phyloP scores from a whole-genome alignment of 2,329 filamentous ascomycete species.

The Rhinocladiella similis region DNA sequence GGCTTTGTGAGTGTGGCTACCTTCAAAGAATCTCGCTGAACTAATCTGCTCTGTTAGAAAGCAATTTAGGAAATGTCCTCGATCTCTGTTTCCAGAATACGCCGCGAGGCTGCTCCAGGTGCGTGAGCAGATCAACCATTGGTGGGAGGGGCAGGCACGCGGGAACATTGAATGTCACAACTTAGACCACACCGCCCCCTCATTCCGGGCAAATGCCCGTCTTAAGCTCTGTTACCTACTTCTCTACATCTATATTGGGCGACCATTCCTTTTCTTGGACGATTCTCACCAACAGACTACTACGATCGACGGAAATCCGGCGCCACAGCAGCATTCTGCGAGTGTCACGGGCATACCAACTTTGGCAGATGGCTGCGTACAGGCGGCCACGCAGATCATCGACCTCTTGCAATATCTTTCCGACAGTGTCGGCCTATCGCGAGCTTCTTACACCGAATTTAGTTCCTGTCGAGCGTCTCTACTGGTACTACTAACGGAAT shows the following conservation, averaged over 20 bases:
- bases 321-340: background rate
- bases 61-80: no score
- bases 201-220: constrained; percentile 26
- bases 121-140: background rate
- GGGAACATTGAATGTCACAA: constrained; percentile 7
- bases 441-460: constrained; percentile 39
- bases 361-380: constrained; percentile 32
- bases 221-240: constrained; percentile 48
- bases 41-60: constrained; percentile 3
- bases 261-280: constrained; percentile 46
- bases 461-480: constrained; percentile 38
- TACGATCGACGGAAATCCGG: constrained; percentile 1
- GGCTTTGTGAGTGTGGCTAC: no score
- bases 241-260: constrained; percentile 51
- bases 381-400: constrained; percentile 32
- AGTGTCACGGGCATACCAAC: constrained; percentile 11
- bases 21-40: no score
- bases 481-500: constrained; percentile 25
- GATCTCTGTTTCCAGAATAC: no score
- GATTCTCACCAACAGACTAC: background rate
- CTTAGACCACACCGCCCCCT: constrained; percentile 12
- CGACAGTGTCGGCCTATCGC: constrained; percentile 32
- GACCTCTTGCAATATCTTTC: constrained; percentile 31
- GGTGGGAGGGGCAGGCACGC: background rate
- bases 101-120: background rate